Evolutionary conservation across 139 green algal species (phyloP), one percentile per base, ranked within the genome.

Genomic region (Monoraphidium neglectum): DNA sequence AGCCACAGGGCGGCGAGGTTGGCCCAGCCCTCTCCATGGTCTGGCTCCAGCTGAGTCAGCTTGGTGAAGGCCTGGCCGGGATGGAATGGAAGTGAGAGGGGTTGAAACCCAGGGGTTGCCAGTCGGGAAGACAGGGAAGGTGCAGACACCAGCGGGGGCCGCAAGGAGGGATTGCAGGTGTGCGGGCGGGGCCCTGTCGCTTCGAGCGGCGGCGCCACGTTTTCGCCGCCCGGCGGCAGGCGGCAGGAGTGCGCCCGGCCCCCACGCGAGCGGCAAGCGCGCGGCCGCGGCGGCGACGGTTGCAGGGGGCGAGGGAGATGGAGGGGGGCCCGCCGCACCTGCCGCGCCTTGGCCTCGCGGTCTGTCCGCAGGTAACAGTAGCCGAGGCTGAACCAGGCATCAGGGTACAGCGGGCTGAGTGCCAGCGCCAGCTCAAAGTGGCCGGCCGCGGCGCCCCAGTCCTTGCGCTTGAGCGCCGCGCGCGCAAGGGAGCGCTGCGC

Each of bases 1-100:
- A 96, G 78, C 81, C 93, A 93, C 46, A 98, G 81, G 15, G 93
- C 94, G 1, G 91, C 95, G 37, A 98, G 71, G 86, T 99, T 99
- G 90, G 97, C 97, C 95, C 95, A 99, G 0, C 93, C 92, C 73
- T 97, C 91, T 1, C 88, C 95, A 70, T 97, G 89, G 40, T 97
- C 91, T 16, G 90, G 88, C 62, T 97, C 89, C 46, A 94, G 83
- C 75, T 97, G 93, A 0, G 91, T 89, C 66, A 86, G 86, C 35
- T 93, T 85, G 0, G 89, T 94, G 80, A 95, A 97, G 3, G 92
- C 91, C 73, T 92, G 81, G 65, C 86, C 2, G 3, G 47, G 38
- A 2, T n/a, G 30, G 46, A 46, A n/a, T 6, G 36, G 36, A 6
- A 28, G 38, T 26, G 15, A 16, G 46, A 47, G 61, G 21, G 61